Evolutionary conservation across 352 stramenopile species (phyloP).

Genomic region (Phytophthora boehmeriae): DNA sequence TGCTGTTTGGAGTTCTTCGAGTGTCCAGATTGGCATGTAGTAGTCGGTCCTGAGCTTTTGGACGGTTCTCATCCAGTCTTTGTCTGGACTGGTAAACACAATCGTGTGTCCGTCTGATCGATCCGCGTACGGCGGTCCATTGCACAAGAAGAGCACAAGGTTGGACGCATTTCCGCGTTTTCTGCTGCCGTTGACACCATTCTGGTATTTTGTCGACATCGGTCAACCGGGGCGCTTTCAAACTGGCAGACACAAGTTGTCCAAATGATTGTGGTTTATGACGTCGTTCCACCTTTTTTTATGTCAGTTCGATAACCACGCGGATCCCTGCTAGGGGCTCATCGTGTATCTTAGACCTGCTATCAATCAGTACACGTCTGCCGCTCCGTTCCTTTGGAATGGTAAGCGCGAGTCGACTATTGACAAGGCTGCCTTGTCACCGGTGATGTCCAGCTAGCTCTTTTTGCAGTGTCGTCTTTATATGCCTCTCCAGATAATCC

Average conservation of each 20-base stretch:
- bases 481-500: slow-evolving; percentile 12
- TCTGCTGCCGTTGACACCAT: too few species aligned
- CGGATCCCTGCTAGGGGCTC: too few species aligned
- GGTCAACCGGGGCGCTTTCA: slow-evolving; percentile 33
- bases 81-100: slow-evolving; percentile 5
- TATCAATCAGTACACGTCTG: neutral
- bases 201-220: too few species aligned
- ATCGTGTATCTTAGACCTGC: too few species aligned
- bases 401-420: slow-evolving; percentile 4
- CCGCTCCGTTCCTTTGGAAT: slow-evolving; percentile 8
- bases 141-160: slow-evolving; percentile 7
- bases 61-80: slow-evolving; percentile 1
- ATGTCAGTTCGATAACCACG: neutral
- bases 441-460: slow-evolving; percentile 9
- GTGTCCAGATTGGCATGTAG: slow-evolving; percentile 13
- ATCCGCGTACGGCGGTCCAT: neutral
- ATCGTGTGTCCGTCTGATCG: neutral
- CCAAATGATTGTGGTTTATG: slow-evolving; percentile 34
- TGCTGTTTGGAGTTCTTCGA: slow-evolving; percentile 4
- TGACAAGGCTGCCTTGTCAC: slow-evolving; percentile 1
- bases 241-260: slow-evolving; percentile 31
- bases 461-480: slow-evolving; percentile 3
- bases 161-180: too few species aligned
- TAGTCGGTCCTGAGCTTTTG: neutral
- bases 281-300: slow-evolving; percentile 9